phyloP scores from a whole-genome alignment of 2,329 filamentous ascomycete genomes.

The Apiospora phragmitis region DNA sequence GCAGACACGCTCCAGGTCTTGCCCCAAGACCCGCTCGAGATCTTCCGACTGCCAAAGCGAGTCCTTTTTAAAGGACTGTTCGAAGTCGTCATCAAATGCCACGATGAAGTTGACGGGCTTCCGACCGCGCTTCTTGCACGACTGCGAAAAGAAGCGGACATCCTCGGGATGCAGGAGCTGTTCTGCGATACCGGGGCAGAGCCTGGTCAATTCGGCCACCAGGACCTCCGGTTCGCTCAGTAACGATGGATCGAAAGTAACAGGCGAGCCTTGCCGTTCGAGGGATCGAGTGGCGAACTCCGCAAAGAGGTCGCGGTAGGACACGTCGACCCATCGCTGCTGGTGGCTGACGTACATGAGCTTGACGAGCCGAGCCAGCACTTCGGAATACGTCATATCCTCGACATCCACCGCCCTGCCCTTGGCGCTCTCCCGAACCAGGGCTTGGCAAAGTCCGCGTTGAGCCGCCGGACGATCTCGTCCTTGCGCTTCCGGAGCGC shows the following conservation, averaged over 20 bases:
- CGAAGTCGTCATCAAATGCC: slow-evolving; percentile 92
- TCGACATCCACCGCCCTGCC: slow-evolving; percentile 84
- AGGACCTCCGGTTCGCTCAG: slow-evolving; percentile 60
- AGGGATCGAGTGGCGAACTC: slow-evolving; percentile 96
- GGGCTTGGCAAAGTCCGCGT: slow-evolving; percentile 94
- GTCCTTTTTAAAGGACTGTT: slow-evolving; percentile 99
- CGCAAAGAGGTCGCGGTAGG: slow-evolving; percentile 78
- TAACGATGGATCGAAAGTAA: slow-evolving; percentile 67
- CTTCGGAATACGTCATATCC: slow-evolving; percentile 93
- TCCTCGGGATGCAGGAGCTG: slow-evolving; percentile 98
- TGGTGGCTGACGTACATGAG: slow-evolving; percentile 91
- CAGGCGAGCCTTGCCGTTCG: slow-evolving; percentile 76
- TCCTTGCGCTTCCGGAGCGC: slow-evolving; percentile 85
- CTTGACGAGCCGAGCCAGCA: slow-evolving; percentile 82
- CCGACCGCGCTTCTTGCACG: slow-evolving; percentile 87
- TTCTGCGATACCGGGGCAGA: slow-evolving; percentile 80
- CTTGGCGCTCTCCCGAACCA: slow-evolving; percentile 87
- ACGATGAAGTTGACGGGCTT: slow-evolving; percentile 98
- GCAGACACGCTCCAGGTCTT: slow-evolving; percentile 93
- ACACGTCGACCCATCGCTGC: slow-evolving; percentile 85
- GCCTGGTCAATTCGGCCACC: slow-evolving; percentile 49
- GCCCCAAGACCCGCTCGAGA: slow-evolving; percentile 88
- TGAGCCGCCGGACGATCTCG: slow-evolving; percentile 92
- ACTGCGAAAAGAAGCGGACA: slow-evolving; percentile 90
- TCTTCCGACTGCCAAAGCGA: slow-evolving; percentile 99